Percentiles rank a stretch among this genome's conserved stretches.
phyloP scores from a whole-genome alignment of 2,329 filamentous ascomycete species.

The Cryoendolithus antarcticus region DNA sequence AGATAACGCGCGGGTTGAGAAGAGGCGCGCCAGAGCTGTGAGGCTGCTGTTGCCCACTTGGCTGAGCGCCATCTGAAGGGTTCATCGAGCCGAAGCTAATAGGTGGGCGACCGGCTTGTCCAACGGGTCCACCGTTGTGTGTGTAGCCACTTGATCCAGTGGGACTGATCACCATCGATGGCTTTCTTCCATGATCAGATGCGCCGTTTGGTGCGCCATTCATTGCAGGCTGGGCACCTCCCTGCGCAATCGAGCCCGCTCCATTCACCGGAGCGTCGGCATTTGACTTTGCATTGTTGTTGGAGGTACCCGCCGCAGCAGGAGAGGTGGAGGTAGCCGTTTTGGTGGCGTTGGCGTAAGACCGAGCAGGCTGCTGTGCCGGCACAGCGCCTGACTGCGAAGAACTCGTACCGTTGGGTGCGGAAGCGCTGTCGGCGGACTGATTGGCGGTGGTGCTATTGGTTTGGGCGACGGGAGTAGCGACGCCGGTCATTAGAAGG shows the following conservation, averaged over 20 bases:
- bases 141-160: constrained; percentile 64
- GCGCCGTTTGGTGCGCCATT: constrained; percentile 46
- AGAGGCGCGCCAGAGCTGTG: constrained; percentile 45
- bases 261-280: constrained; percentile 75
- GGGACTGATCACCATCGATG: constrained; percentile 82
- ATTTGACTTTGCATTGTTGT: constrained; percentile 41
- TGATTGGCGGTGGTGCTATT: too few relatives aligned
- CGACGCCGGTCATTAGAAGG: constrained; percentile 48
- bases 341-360: constrained; percentile 52
- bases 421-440: constrained; percentile 33
- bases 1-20: constrained; percentile 60
- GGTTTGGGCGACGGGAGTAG: constrained; percentile 35
- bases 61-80: constrained; percentile 44
- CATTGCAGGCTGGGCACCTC: constrained; percentile 33
- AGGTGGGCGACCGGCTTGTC: constrained; percentile 39
- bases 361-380: constrained; percentile 44
- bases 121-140: constrained; percentile 61
- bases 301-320: constrained; percentile 42
- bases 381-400: constrained; percentile 38
- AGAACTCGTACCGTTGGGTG: constrained; percentile 39
- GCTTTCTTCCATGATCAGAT: constrained; percentile 68
- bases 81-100: constrained; percentile 74
- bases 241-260: constrained; percentile 38
- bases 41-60: constrained; percentile 57
- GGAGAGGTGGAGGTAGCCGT: constrained; percentile 36